Evolutionary conservation across 441 rosid species (phyloP).

Genomic region (Geranium incanum): DNA sequence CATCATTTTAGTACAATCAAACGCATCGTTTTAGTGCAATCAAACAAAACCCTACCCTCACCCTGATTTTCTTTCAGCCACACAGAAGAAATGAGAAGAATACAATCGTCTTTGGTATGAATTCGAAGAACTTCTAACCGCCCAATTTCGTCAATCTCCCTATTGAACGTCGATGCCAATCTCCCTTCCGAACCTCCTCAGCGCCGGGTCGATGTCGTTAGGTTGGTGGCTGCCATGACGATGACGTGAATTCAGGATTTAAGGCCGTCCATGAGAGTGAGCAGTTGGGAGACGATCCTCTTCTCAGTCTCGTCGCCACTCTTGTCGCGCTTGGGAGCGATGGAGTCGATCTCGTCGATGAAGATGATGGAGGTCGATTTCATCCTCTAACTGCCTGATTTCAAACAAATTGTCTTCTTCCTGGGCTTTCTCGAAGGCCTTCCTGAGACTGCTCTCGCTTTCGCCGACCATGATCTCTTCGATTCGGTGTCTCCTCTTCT

Average conservation of each 20-base stretch:
- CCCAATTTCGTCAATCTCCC: too few relatives aligned
- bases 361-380: not conserved
- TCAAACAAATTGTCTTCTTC: too few relatives aligned
- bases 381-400: not conserved
- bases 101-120: too few relatives aligned
- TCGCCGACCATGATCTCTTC: not conserved
- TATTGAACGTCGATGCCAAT: too few relatives aligned
- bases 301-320: not conserved
- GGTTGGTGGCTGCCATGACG: not conserved
- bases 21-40: too few relatives aligned
- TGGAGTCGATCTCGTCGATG: not conserved
- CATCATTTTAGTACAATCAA: too few relatives aligned
- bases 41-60: too few relatives aligned
- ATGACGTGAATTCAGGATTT: not conserved
- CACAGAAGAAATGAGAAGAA: too few relatives aligned
- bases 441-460: not conserved
- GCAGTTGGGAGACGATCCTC: not conserved
- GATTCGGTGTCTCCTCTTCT: too few relatives aligned
- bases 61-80: too few relatives aligned
- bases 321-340: not conserved
- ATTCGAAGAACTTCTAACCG: too few relatives aligned
- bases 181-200: too few relatives aligned
- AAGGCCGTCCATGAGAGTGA: not conserved
- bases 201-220: not conserved
- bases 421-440: not conserved